Base-by-base conservation (phyloP, 1,284 basidiomycete genomes). In the Rhodotorula mucilaginosa region DNA sequence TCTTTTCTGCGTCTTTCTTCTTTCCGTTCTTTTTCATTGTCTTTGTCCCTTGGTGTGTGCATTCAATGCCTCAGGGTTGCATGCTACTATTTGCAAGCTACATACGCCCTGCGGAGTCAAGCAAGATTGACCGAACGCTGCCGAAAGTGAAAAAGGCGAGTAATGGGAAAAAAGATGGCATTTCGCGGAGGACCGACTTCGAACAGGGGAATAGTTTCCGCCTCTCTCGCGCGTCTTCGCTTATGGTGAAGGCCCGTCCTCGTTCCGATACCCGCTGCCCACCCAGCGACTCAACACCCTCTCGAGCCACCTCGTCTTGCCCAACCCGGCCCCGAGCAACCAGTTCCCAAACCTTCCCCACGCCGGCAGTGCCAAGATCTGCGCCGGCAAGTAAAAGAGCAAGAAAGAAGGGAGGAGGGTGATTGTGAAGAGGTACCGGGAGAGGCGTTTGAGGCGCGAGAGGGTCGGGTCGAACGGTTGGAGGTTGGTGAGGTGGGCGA, bases 201-300 rank as follows among this genome's bases (percentile, higher is more conserved):
- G 26, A 26, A 26, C 26, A 26, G 26, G 26, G 26, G 26, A 26
- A 26, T 26, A 26, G 26, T 26, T 26, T 26, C 26, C 26, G 26
- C 26, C 26, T 26, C 26, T 26, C 26, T 26, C 26, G 26, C 26
- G 26, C 26, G 26, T 26, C 26, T 26, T 26, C 26, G 26, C 34
- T 44, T 10, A 44, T 2, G 39, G 39, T 13, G 12, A 8, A 56
- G 26, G 16, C n/a, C 29, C 29, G 10, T 21, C 58, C 49, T 72
- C 71, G 18, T 66, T 72, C 49, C 46, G 26, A 16, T 34, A 69
- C 48, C 71, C 71, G 31, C 68, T 72, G 49, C 71, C 71, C n/a
- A 31, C 44, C 10, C 8, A 34, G 7, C 57, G n/a, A 39, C 61
- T 64, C 56, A 66, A 12, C 19, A 31, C 15, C 51, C 47, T n/a